Evolutionary conservation across 1,284 basidiomycete species (phyloP), one percentile per base, ranked within the genome.

Genomic region (Heliocybe sulcata): DNA sequence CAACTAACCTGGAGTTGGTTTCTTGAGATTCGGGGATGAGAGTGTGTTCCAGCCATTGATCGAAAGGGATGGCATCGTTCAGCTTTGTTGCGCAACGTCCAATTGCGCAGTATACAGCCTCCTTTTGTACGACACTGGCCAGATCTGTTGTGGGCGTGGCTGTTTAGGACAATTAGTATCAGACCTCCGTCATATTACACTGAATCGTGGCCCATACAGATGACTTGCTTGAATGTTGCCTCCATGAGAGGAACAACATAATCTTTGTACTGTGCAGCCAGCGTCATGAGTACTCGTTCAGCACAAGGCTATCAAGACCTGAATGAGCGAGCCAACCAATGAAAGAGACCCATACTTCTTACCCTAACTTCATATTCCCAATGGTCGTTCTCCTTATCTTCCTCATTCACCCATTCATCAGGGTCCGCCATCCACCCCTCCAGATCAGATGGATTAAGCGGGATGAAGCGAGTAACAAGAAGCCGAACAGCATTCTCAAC

Each of bases 351-450:
- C 2, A 25, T 35, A 29, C 54, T 51, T 69, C 85, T 54, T 62
- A 94, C 92, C 55, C 93, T 77, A 56, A 94, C 82, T 63, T 93
- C 90, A 63, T 81, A 95, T 57, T 92, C 85, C 93, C 93, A 96
- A 57, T 86, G 81, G 27, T 92, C 91, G 57, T 86, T 88, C 60
- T 92, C 93, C 59, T 86, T 88, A 58, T 90, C 88, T 69, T 94
- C 91, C 1, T 81, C 67, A 57, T 92, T 87, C 3, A 93, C 80
- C 91, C 92, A 96, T 64, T 94, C 90, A 70, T 96, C 93, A 0
- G 92, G 91, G 68, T 94, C 90, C 25, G 79, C 77, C 71, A 87
- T 79, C 85, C 93, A 90, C 2, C 74, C 77, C 59, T 92, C 83
- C 3, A 95, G 76, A 67, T 95, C 92, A 3, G 77, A 71, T 1